Evolutionary conservation across 2,329 filamentous ascomycete species (phyloP).

Genomic region (Penicillium sp.): DNA sequence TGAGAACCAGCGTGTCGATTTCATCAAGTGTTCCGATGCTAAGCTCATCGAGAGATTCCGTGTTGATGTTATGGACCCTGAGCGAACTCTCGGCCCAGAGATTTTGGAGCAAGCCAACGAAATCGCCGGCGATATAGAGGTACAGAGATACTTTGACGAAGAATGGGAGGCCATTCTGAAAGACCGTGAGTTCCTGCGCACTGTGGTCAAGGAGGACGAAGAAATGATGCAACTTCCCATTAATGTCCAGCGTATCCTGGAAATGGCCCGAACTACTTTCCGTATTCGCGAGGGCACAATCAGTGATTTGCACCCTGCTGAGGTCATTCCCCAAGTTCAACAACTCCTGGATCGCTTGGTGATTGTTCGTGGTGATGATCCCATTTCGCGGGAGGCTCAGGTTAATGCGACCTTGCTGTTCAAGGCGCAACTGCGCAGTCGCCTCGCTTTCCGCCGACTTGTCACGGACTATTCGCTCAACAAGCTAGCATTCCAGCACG

Average conservation of each 20-base stretch:
- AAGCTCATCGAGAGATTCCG: slow-evolving; percentile 79
- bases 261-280: slow-evolving; percentile 86
- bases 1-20: slow-evolving; percentile 86
- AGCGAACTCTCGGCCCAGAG: slow-evolving; percentile 62
- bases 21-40: slow-evolving; percentile 73
- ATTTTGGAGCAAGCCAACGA: slow-evolving; percentile 83
- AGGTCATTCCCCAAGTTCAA: slow-evolving; percentile 78
- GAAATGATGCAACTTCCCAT: slow-evolving; percentile 88
- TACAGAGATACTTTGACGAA: slow-evolving; percentile 80
- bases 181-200: slow-evolving; percentile 74
- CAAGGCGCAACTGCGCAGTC: slow-evolving; percentile 86
- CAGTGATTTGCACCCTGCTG: slow-evolving; percentile 83
- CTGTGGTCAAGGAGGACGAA: slow-evolving; percentile 72
- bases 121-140: slow-evolving; percentile 79
- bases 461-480: slow-evolving; percentile 82
- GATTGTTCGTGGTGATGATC: slow-evolving; percentile 81
- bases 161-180: slow-evolving; percentile 76
- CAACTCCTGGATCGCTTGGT: slow-evolving; percentile 72
- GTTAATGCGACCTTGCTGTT: slow-evolving; percentile 84
- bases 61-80: slow-evolving; percentile 77
- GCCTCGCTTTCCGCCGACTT: slow-evolving; percentile 87
- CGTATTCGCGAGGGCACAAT: slow-evolving; percentile 80
- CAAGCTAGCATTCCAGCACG: slow-evolving; percentile 87
- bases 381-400: slow-evolving; percentile 81
- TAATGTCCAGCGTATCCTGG: slow-evolving; percentile 86